A percentile compares a stretch with the other conserved stretches of the same genome.
These are phyloP conservation scores for Stachybotrys chlorohalonatus DNA, from an alignment of 2,329 filamentous ascomycete species.

Conservation along the genomic window DNA sequence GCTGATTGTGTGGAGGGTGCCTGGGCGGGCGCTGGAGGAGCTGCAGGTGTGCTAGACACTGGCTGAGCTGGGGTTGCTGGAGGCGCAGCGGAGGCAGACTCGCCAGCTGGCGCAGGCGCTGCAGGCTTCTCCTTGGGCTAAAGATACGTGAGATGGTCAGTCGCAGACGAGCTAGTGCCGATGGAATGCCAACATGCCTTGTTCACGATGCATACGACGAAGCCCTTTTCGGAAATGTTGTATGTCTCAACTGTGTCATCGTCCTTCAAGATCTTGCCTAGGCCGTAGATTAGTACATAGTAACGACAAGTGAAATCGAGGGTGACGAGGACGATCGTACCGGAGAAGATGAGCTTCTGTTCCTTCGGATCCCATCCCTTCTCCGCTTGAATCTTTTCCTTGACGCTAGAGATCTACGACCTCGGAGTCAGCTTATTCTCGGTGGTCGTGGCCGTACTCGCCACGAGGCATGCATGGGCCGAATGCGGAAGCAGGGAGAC, in stretches of 20 bases:
- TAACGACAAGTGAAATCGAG: conserved; percentile 6
- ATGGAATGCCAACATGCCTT: conserved; percentile 55
- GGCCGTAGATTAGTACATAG: neutral
- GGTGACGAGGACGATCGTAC: conserved; percentile 35
- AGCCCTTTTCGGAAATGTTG: conserved; percentile 98
- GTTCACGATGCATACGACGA: conserved; percentile 96
- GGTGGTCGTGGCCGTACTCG: neutral
- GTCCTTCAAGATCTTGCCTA: conserved; percentile 98
- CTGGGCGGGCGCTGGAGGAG: conserved; percentile 31
- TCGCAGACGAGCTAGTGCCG: neutral
- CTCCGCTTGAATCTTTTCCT: conserved; percentile 83
- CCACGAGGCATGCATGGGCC: conserved; percentile 6
- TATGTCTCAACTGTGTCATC: conserved; percentile 93
- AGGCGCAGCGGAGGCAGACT: conserved; percentile 52
- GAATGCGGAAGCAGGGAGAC: neutral
- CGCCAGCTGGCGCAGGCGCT: conserved; percentile 32
- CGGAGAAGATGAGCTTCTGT: conserved; percentile 97
- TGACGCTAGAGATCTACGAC: conserved; percentile 72
- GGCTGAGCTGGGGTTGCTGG: conserved; percentile 45
- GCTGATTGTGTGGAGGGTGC: conserved; percentile 37
- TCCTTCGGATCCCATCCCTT: conserved; percentile 89
- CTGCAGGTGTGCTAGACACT: conserved; percentile 54
- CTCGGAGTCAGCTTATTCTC: neutral
- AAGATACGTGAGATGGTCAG: neutral
- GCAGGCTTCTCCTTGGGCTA: conserved; percentile 56